phyloP scores from a whole-genome alignment of 495 filamentous ascomycete species.

The Bryoglossum gracile region DNA sequence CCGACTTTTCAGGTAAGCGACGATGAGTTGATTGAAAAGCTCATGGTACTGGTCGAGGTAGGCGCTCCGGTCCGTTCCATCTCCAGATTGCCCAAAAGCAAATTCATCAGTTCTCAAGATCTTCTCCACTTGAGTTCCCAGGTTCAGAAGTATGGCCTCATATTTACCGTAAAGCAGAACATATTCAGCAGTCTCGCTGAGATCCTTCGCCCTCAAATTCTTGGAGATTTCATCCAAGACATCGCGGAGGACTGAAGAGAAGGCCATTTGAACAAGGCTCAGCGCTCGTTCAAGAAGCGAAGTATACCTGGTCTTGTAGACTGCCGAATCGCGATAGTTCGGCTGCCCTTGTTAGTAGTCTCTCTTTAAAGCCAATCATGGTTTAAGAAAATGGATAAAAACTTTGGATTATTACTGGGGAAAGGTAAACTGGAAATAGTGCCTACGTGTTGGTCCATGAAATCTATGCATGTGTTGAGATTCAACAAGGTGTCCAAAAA shows the following conservation, averaged over 20 bases:
- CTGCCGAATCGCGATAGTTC: slow-evolving; percentile 75
- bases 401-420: too few relatives aligned
- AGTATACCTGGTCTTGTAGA: slow-evolving; percentile 84
- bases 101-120: slow-evolving; percentile 51
- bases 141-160: slow-evolving; percentile 57
- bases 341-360: slow-evolving; percentile 42
- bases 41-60: slow-evolving; percentile 57
- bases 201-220: slow-evolving; percentile 59
- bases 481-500: slow-evolving; percentile 81
- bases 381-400: too few relatives aligned
- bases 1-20: slow-evolving; percentile 55
- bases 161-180: slow-evolving; percentile 72
- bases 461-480: slow-evolving; percentile 81
- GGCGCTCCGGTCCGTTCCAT: slow-evolving; percentile 59
- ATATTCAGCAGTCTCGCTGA: slow-evolving; percentile 72
- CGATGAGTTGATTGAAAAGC: slow-evolving; percentile 49
- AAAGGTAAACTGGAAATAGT: too few relatives aligned
- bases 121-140: slow-evolving; percentile 63
- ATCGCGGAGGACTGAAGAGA: slow-evolving; percentile 42
- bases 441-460: slow-evolving; percentile 77
- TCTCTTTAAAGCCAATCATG: too few relatives aligned
- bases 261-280: slow-evolving; percentile 45
- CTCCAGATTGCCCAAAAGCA: slow-evolving; percentile 55
- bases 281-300: slow-evolving; percentile 60
- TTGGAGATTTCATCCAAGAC: slow-evolving; percentile 62